phyloP scores from a whole-genome alignment of 176 grass and related monocot genomes.

The Carex myosuroides region DNA sequence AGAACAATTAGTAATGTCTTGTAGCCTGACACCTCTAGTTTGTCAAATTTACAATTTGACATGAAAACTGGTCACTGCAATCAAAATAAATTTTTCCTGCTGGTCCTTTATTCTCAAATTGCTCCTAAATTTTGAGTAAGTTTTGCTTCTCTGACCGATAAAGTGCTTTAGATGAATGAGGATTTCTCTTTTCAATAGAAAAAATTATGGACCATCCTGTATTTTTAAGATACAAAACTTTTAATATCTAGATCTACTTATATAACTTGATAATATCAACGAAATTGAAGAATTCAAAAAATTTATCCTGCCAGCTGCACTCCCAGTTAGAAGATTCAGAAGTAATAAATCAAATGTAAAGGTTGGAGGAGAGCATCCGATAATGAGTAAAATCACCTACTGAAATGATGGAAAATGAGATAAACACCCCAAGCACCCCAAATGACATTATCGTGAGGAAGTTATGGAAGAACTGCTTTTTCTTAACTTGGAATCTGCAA shows the following conservation, averaged over 20 bases:
- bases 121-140: neutral
- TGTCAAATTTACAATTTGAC: neutral
- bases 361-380: neutral
- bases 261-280: neutral
- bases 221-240: neutral
- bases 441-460: constrained; percentile 93
- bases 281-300: neutral
- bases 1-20: neutral
- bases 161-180: neutral
- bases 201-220: neutral
- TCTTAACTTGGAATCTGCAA: constrained; percentile 87
- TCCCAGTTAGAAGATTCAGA: neutral
- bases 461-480: constrained; percentile 94
- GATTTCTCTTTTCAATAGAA: neutral
- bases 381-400: constrained; percentile 37
- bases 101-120: neutral
- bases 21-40: neutral
- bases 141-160: neutral
- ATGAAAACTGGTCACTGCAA: neutral
- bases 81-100: neutral
- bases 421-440: constrained; percentile 69
- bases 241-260: neutral
- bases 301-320: neutral
- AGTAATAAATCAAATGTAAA: neutral
- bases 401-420: constrained; percentile 68